Evolutionary conservation across 2,329 filamentous ascomycete species (phyloP), one percentile per base, ranked within the genome.

Genomic region (Mariannaea elegans): DNA sequence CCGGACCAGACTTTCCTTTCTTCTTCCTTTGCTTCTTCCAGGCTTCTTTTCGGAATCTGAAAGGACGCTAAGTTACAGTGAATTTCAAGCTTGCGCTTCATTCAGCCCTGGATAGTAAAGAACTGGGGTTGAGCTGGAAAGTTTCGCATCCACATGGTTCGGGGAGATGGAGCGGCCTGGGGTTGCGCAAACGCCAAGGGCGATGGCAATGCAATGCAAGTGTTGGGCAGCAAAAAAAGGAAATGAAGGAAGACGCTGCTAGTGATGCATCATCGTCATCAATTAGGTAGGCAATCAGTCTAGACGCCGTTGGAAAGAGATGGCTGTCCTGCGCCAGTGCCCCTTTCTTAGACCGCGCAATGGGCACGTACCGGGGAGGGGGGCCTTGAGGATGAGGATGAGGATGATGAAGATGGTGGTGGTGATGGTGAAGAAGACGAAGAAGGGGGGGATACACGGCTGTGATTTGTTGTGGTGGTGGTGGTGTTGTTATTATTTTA

Each of bases 111-210:
- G 27, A 32, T n/a, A 46, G 44, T 24, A 44, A n/a, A 16, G n/a
- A 34, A 29, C 50, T 32, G 41, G 29, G 50, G 39, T 34, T 36
- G 18, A 34, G 29, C 32, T 51, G 53, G 55, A 41, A 48, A n/a
- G n/a, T 29, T 38, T 42, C 48, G 50, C 56, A 59, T 53, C 56
- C 56, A 54, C 56, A 59, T 49, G 38, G 49, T 32, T 54, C 38
- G 47, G 39, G 47, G 52, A 42, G 47, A 31, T 24, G 39, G 47
- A 24, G 21, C 21, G 23, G 21, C 32, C 12, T 9, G 18, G 19
- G 21, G 41, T 24, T 19, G 23, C 31, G 51, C 21, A 36, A 36
- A 36, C 7, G 12, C 6, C 13, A 39, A 24, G 16, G 18, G 27
- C 10, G 13, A 18, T 7, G 14, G 42, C 10, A 24, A 29, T 8